Percentiles rank a stretch among this genome's conserved stretches.
Evolutionary conservation across 768 basidiomycete species (phyloP).

Genomic region (Gymnopilus dilepis): DNA sequence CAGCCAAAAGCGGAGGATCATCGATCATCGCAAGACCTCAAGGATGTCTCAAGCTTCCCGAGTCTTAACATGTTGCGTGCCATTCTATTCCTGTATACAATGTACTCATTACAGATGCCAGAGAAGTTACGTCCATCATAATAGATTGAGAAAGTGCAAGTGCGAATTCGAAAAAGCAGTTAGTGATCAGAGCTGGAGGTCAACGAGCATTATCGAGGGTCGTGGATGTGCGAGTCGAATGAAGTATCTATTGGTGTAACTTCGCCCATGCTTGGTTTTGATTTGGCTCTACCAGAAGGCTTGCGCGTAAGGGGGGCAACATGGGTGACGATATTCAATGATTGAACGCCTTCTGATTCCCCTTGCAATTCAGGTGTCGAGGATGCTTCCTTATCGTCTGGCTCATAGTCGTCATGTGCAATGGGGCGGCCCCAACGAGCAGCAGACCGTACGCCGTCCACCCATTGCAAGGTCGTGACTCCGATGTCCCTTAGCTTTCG

Average conservation of each 20-base stretch:
- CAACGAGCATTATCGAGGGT: conserved; percentile 20
- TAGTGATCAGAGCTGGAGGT: conserved; percentile 3
- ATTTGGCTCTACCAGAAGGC: conserved; percentile 62
- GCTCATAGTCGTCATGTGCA: conserved; percentile 38
- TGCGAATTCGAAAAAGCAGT: conserved; percentile 14
- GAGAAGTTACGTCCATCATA: conserved; percentile 5
- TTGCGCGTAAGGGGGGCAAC: conserved; percentile 71
- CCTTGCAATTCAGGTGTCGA: conserved; percentile 27
- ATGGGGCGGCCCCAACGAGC: conserved; percentile 62
- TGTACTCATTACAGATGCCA: neutral
- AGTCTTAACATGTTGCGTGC: neutral
- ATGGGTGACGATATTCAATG: conserved; percentile 43
- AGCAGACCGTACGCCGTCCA: conserved; percentile 69
- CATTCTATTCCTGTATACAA: conserved; percentile 4
- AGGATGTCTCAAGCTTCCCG: too few species aligned
- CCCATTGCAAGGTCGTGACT: conserved; percentile 65
- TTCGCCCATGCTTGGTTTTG: conserved; percentile 54
- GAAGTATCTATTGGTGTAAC: conserved; percentile 42
- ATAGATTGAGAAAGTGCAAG: neutral
- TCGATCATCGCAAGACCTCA: too few species aligned
- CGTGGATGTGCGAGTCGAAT: conserved; percentile 19
- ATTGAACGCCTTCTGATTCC: conserved; percentile 39
- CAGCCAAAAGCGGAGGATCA: too few species aligned
- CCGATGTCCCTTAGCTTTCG: conserved; percentile 66
- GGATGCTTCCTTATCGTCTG: conserved; percentile 48